Evolutionary conservation across 2,329 filamentous ascomycete genomes (phyloP).

Genomic region (Monosporascus sp.): DNA sequence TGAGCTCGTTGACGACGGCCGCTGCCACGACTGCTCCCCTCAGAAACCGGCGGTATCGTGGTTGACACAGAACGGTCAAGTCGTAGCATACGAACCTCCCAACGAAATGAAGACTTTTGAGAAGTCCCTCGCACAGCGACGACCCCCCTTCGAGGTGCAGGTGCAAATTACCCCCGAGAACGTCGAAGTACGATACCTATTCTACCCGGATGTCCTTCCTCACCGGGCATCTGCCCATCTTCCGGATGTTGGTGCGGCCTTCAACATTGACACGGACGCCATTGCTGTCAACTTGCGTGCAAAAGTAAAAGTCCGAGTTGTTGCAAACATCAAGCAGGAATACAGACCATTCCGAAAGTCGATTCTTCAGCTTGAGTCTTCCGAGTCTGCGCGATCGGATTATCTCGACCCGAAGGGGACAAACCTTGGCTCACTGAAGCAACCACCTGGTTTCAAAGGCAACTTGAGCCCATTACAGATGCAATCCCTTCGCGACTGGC

Average conservation of each 20-base stretch:
- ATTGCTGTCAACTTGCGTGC: background rate
- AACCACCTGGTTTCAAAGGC: slow-evolving; percentile 1
- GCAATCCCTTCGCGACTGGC: slow-evolving; percentile 27
- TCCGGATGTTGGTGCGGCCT: background rate
- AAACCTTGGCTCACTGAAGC: background rate
- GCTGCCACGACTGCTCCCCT: slow-evolving; percentile 7
- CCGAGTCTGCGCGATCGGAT: background rate
- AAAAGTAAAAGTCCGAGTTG: background rate
- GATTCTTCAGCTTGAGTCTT: background rate
- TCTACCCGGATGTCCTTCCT: slow-evolving; percentile 5
- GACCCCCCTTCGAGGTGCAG: slow-evolving; percentile 5
- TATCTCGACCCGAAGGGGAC: background rate
- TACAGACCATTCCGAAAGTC: background rate
- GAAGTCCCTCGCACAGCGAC: background rate
- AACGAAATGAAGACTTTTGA: slow-evolving; percentile 10
- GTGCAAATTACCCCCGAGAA: background rate
- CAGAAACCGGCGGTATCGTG: slow-evolving; percentile 1
- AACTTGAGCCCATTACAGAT: slow-evolving; percentile 17
- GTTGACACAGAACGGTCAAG: slow-evolving; percentile 1
- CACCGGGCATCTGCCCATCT: slow-evolving; percentile 7
- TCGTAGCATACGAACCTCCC: slow-evolving; percentile 3
- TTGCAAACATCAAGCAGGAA: background rate
- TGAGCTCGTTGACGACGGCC: slow-evolving; percentile 3
- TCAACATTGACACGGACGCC: background rate
- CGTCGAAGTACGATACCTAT: slow-evolving; percentile 5